Evolutionary conservation across 1,284 basidiomycete genomes (phyloP).

Genomic region (Hymenochaete sp.): DNA sequence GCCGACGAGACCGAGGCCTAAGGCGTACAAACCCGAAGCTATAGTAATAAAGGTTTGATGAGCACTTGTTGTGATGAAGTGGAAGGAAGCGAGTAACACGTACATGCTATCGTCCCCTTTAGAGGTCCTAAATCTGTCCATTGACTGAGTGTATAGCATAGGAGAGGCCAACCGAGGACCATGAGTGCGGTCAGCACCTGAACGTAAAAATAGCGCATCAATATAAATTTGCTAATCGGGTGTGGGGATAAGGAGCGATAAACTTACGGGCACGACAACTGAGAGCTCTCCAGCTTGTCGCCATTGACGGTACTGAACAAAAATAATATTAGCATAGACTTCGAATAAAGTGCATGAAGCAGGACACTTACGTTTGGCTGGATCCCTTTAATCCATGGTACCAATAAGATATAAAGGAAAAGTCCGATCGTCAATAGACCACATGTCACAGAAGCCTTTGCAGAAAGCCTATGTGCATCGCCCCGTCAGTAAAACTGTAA

Average conservation of each 20-base stretch:
- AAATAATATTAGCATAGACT: constrained; percentile 1
- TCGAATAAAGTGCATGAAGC: not conserved
- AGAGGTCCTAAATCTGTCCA: constrained; percentile 59
- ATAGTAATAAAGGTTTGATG: not conserved
- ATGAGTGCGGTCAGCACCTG: constrained; percentile 54
- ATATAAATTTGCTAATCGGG: not conserved
- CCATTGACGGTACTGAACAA: constrained; percentile 52
- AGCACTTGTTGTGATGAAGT: not conserved
- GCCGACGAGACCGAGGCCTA: constrained; percentile 61
- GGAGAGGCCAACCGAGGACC: constrained; percentile 57
- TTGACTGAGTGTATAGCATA: constrained; percentile 50
- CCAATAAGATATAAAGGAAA: constrained; percentile 62
- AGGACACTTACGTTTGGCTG: constrained; percentile 50
- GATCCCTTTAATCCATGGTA: constrained; percentile 54
- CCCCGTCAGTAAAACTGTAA: not conserved
- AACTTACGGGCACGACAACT: constrained; percentile 23
- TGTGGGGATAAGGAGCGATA: not conserved
- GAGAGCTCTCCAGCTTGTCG: constrained; percentile 32
- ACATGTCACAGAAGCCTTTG: constrained; percentile 40
- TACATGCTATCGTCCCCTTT: constrained; percentile 55
- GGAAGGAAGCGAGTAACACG: constrained; percentile 19
- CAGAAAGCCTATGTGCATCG: constrained; percentile 34
- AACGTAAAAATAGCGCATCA: too few species aligned
- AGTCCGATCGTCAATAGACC: constrained; percentile 51
- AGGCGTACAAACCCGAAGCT: constrained; percentile 61